Conservation (phyloP, 192 early-diverging fungal species). For the Helicostylum pulchrum region DNA sequence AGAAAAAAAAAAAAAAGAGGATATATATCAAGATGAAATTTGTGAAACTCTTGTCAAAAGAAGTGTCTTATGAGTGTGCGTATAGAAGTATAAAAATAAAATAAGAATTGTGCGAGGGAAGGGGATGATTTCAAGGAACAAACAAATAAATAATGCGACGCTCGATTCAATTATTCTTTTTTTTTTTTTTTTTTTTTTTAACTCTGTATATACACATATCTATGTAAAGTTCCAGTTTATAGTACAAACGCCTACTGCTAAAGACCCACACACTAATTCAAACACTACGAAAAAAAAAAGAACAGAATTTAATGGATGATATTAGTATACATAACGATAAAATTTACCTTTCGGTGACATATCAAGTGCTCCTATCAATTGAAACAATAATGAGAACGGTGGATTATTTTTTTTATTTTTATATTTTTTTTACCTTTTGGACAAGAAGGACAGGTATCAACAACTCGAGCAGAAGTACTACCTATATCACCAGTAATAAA, state of each 20-base stretch:
- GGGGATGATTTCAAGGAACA: not conserved
- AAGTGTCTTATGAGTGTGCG: conserved; percentile 2
- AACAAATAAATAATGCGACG: not conserved
- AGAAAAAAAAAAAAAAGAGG: not conserved
- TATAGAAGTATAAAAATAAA: conserved; percentile 12
- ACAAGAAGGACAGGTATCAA: conserved; percentile 27
- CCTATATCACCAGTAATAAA: conserved; percentile 16
- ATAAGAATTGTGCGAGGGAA: conserved; percentile 15
- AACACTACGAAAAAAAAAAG: conserved; percentile 18
- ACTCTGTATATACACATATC: not conserved
- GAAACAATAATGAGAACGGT: conserved; percentile 6
- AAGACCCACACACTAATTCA: conserved; percentile 16
- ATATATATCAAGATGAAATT: no score
- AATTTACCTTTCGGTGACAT: conserved; percentile 31
- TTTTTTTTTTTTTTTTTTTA: no score
- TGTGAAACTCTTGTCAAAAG: not conserved
- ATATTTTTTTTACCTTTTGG: conserved; percentile 8
- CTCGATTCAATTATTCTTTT: no score
- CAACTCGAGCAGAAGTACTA: conserved; percentile 11
- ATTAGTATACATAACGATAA: not conserved
- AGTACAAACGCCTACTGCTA: conserved; percentile 15
- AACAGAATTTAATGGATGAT: not conserved
- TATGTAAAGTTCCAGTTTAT: conserved; percentile 28
- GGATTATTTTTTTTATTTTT: not conserved
- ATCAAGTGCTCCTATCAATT: conserved; percentile 18